Conservation (phyloP, 2,329 filamentous ascomycete genomes). For the Stemphylium lycopersici region DNA sequence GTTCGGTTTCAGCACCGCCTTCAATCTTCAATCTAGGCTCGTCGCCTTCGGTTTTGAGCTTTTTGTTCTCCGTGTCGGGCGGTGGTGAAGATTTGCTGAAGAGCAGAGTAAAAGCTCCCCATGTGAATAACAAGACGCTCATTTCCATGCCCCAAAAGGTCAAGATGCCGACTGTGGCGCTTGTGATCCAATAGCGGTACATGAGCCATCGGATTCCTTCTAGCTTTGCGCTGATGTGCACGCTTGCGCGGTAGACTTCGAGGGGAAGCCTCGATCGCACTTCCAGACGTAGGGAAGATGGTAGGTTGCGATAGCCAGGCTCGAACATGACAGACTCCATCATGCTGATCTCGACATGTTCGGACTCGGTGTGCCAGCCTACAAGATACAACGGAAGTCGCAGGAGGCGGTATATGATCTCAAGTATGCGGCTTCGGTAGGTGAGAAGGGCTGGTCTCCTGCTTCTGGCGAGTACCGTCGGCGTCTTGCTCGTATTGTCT, state of each 20-base stretch:
- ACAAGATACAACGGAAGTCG: slow-evolving; percentile 71
- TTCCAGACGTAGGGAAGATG: slow-evolving; percentile 65
- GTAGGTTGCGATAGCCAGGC: slow-evolving; percentile 59
- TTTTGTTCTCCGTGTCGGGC: background rate
- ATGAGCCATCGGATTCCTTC: slow-evolving; percentile 76
- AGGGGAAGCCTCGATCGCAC: slow-evolving; percentile 71
- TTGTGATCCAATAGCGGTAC: slow-evolving; percentile 78
- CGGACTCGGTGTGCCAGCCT: slow-evolving; percentile 68
- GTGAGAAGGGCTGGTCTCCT: slow-evolving; percentile 79
- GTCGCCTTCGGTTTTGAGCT: background rate
- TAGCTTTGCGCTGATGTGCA: slow-evolving; percentile 76
- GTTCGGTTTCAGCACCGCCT: slow-evolving; percentile 20
- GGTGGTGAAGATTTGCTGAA: slow-evolving; percentile 26
- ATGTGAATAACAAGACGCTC: slow-evolving; percentile 68
- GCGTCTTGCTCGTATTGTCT: slow-evolving; percentile 16
- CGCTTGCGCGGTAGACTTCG: slow-evolving; percentile 74
- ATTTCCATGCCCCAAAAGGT: slow-evolving; percentile 81
- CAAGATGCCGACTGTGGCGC: slow-evolving; percentile 70
- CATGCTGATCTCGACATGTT: slow-evolving; percentile 70
- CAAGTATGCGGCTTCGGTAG: slow-evolving; percentile 65
- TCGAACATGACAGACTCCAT: slow-evolving; percentile 75
- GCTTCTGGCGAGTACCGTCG: slow-evolving; percentile 54
- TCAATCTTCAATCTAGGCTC: slow-evolving; percentile 12
- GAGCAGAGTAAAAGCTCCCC: slow-evolving; percentile 61
- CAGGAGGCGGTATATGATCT: slow-evolving; percentile 33